These are phyloP conservation scores for Gomphus sp. DNA, from an alignment of 1,284 basidiomycete species.

Conservation along the genomic window DNA sequence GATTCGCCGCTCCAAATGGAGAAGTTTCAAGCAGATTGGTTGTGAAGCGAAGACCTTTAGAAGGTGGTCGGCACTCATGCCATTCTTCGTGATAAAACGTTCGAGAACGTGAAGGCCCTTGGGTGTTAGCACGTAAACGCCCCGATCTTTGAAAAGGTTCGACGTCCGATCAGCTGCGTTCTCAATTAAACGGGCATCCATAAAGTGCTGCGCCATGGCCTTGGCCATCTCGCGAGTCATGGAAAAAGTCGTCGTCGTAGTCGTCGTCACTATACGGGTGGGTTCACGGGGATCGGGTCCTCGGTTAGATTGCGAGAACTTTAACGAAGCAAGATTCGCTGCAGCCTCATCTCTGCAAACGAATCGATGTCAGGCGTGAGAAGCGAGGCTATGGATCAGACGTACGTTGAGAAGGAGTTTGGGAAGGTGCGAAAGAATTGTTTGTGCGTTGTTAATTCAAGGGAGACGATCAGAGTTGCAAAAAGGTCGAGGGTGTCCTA, in stretches of 20 bases:
- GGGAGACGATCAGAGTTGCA: slow-evolving; percentile 91
- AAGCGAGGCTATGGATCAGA: slow-evolving; percentile 16
- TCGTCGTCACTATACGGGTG: slow-evolving; percentile 94
- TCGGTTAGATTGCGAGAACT: slow-evolving; percentile 98
- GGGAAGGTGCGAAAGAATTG: slow-evolving; percentile 94
- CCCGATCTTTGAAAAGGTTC: slow-evolving; percentile 93
- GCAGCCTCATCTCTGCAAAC: slow-evolving; percentile 83
- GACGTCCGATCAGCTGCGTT: slow-evolving; percentile 87
- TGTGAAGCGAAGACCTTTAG: slow-evolving; percentile 86
- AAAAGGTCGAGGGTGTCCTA: slow-evolving; percentile 98
- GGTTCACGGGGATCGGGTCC: slow-evolving; percentile 97
- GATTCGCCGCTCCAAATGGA: slow-evolving; percentile 90
- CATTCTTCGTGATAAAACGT: slow-evolving; percentile 98
- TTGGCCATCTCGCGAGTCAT: slow-evolving; percentile 99
- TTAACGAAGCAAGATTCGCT: slow-evolving; percentile 87
- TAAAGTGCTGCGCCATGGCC: slow-evolving; percentile 98
- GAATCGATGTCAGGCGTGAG: slow-evolving; percentile 9
- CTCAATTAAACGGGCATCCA: slow-evolving; percentile 96
- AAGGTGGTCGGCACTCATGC: slow-evolving; percentile 91
- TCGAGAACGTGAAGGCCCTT: slow-evolving; percentile 98
- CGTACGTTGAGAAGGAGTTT: slow-evolving; percentile 94
- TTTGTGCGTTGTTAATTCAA: slow-evolving; percentile 83
- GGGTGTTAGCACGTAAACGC: slow-evolving; percentile 91
- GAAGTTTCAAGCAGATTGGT: slow-evolving; percentile 96
- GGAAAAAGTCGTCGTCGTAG: slow-evolving; percentile 98